A percentile compares a stretch with the other conserved stretches of the same genome.
Evolutionary conservation across 1,284 basidiomycete genomes (phyloP).

Genomic region (Boletus sp.): DNA sequence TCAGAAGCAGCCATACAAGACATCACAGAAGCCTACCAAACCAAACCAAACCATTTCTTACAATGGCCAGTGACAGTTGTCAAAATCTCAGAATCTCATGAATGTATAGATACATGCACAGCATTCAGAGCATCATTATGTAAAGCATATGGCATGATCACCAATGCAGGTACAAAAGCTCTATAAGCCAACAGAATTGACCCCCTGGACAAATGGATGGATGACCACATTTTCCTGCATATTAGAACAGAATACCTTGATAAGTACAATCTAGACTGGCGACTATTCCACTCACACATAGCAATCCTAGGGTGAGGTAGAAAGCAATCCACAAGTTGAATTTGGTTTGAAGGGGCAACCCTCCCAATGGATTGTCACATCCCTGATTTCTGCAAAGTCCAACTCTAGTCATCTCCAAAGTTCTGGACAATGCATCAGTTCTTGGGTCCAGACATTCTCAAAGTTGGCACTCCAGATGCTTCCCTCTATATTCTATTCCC

Average conservation of each 20-base stretch:
- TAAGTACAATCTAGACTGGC: background rate
- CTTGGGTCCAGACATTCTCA: too few relatives aligned
- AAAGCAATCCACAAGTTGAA: background rate
- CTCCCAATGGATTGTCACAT: too few relatives aligned
- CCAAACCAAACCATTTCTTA: background rate
- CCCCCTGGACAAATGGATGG: background rate
- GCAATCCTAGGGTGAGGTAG: background rate
- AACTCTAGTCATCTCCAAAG: too few relatives aligned
- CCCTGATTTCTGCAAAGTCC: too few relatives aligned
- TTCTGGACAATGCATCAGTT: too few relatives aligned
- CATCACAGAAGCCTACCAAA: background rate
- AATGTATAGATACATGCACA: background rate
- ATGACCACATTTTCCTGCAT: background rate
- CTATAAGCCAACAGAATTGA: background rate
- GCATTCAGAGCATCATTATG: background rate
- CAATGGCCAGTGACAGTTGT: background rate
- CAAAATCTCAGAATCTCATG: background rate
- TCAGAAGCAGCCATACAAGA: background rate
- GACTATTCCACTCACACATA: fast-evolving
- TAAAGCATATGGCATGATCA: background rate
- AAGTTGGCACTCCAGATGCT: too few relatives aligned
- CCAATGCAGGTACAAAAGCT: background rate
- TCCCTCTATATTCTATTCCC: too few relatives aligned
- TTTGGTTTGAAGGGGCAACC: background rate
- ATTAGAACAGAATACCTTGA: background rate